phyloP scores from a whole-genome alignment of 228 moss, liverwort and hornwort genomes.

The Sphagnum fallax region DNA sequence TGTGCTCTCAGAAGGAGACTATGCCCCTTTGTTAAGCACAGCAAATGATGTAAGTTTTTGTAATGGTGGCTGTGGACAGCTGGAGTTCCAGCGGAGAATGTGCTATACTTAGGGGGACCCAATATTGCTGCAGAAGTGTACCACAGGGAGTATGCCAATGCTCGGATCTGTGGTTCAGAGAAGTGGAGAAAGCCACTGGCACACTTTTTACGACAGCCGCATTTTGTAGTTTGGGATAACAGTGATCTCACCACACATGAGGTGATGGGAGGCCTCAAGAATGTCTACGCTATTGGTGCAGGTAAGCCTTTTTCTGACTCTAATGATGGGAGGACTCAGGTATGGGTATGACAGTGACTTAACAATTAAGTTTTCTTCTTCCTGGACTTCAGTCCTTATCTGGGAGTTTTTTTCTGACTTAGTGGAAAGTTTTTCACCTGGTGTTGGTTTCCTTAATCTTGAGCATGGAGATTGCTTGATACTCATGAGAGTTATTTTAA shows the following conservation, averaged over 20 bases:
- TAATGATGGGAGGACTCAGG: background rate
- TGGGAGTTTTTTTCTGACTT: no score
- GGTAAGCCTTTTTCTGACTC: conserved; percentile 31
- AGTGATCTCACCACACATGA: conserved; percentile 93
- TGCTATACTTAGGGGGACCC: conserved; percentile 85
- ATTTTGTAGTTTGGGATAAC: conserved; percentile 99
- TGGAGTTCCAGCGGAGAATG: conserved; percentile 55
- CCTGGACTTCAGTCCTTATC: no score
- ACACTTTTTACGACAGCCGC: conserved; percentile 84
- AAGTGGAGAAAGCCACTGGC: conserved; percentile 90
- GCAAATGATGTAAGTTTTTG: no score
- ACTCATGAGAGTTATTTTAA: no score
- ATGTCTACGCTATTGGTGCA: conserved; percentile 97
- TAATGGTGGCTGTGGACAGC: conserved; percentile 17
- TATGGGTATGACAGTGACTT: no score
- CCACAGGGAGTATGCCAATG: conserved; percentile 92
- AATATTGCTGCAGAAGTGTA: conserved; percentile 97
- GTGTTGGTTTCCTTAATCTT: no score
- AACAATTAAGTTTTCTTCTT: no score
- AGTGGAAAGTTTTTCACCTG: no score
- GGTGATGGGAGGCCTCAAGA: conserved; percentile 98
- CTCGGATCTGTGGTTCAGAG: conserved; percentile 90
- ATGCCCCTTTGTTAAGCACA: no score
- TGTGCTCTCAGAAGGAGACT: no score
- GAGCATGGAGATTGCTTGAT: no score